Evolutionary conservation across 83 land plant genomes (phyloP), one percentile per base, ranked within the genome.

Genomic region (Picea abies): DNA sequence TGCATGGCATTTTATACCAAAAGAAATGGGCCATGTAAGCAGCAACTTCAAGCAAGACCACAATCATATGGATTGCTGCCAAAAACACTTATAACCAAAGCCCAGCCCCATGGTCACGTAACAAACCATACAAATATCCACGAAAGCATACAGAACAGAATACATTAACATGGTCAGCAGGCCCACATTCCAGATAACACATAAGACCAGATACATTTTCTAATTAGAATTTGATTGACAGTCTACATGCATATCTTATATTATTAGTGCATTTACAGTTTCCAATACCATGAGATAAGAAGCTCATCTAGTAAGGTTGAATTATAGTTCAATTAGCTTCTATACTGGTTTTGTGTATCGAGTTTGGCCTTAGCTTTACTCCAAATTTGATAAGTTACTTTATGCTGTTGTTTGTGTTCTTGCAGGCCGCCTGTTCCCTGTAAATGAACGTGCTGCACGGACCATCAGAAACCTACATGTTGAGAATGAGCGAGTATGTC

Each of bases 401-500:
- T 14, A 44, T 72, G 23, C 10, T 44, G 72, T 37, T 63, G 12
- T 41, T 72, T 39, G 19, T 56, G 37, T 20, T 85, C 35, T 76
- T 61, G n/a, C 83, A 96, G 99, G 99, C 69, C 86, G 83, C 67
- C 86, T 98, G 25, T 96, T 85, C 70, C 99, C 99, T 70, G 86
- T 92, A 75, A 96, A 98, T 89, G 95, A 97, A 63, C 97, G 99
- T 81, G 99, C 99, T 79, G 83, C 90, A 67, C 89, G 97, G 76
- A 96, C 99, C 52, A 94, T 98, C 32, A 88, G 92, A 84, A 93
- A 94, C 81, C 87, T 98, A 37, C 90, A 98, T 89, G 88, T 94
- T 86, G 96, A 93, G 83, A 98, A 98, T 90, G 99, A 98, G 88
- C 89, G 99, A 95, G 99, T 96, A 92, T 65, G 82, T 85, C 56